A percentile compares a stretch with the other conserved stretches of the same genome.
Conservation (phyloP, 345 rosid species). For the Hibiscus trionum region DNA sequence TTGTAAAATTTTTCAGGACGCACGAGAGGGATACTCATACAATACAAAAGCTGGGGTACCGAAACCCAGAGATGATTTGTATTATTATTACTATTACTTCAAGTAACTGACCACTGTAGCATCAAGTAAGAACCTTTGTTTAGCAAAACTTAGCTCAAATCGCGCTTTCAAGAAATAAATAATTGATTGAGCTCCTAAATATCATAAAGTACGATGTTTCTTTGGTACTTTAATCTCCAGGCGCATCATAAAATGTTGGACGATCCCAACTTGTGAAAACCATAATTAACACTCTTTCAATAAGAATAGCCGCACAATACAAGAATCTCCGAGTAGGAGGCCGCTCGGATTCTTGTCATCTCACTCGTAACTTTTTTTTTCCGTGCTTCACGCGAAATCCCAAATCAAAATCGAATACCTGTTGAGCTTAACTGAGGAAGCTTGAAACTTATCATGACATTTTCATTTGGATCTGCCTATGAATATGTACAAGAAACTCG, state of each 20-base stretch:
- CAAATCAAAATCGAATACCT: conserved; percentile 7
- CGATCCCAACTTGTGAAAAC: background rate
- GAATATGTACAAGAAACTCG: conserved; percentile 80
- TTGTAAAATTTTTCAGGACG: background rate
- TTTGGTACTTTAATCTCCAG: background rate
- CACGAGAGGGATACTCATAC: no score
- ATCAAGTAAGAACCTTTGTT: background rate
- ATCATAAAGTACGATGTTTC: background rate
- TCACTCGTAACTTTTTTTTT: background rate
- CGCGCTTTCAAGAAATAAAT: background rate
- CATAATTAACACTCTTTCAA: background rate
- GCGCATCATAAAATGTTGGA: background rate
- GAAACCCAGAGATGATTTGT: background rate
- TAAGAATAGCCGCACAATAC: conserved; percentile 2
- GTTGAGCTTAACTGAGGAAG: conserved; percentile 3
- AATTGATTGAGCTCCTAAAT: background rate
- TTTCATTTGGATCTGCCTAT: conserved; percentile 83
- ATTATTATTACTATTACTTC: background rate
- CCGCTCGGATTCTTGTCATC: conserved; percentile 4
- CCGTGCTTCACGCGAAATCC: background rate
- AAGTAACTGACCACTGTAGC: background rate
- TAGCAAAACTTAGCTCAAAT: background rate
- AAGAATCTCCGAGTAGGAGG: conserved; percentile 6
- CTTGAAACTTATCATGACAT: conserved; percentile 42
- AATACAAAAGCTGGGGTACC: background rate